Base-by-base conservation (phyloP, 306 rosid genomes). In the Dicorynia guianensis region DNA sequence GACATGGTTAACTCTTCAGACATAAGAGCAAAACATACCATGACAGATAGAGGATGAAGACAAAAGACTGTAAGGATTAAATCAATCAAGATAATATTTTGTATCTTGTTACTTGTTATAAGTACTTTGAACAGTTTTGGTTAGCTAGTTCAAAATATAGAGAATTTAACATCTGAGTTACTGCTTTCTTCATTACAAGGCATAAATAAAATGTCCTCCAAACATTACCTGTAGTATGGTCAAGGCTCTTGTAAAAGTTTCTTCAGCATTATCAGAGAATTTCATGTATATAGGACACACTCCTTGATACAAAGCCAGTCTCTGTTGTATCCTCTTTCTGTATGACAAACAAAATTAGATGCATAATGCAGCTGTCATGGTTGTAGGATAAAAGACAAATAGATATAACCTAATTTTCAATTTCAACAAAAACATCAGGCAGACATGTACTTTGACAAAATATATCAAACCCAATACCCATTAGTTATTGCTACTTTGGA, bases 281-380 rank as follows among this genome's bases (percentile, higher is more conserved):
- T 90, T 86, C 97, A 90, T 89, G 92, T 83, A 81, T 71, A 92
- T 72, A 13, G 99, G 97, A 65, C 97, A 90, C 18, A 90, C 97
- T 67, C 99, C 99, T 87, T 95, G 97, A 82, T 95, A 95, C 74
- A 87, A 77, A 78, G 99, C 93, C 85, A 95, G 63, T 61, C 96
- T 85, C 69, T 87, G 97, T 47, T 85, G 97, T 69, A 90, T 88
- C 76, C 92, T 84, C 90, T 95, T 90, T 65, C 99, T 92, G 90
- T 83, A 80, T 8, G 67, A 68, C 54, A 79, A 79, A 73, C 35
- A 84, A 84, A 75, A 56, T 25, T 12, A 54, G 42, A 43, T 10
- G 13, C 12, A 43, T 40, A 33, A 81, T 67, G 66, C 71, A 47
- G 35, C 19, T 57, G 68, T 54, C 68, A 38, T 15, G 17, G 62